These are phyloP conservation scores for Alternaria angustiovoidea DNA, from an alignment of 2,329 filamentous ascomycete species.

Conservation along the genomic window DNA sequence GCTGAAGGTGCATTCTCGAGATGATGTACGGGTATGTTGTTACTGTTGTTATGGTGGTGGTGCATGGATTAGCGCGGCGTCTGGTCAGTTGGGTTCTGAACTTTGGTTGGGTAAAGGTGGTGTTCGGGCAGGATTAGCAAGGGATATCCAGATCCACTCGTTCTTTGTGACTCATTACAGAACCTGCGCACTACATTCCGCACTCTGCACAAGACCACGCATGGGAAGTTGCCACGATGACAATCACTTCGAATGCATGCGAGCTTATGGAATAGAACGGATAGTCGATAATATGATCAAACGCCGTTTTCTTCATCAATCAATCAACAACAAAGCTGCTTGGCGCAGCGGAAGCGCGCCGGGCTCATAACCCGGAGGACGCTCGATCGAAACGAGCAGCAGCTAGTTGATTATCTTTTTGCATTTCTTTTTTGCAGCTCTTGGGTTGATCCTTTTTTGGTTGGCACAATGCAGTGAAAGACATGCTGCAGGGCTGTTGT, in stretches of 20 bases:
- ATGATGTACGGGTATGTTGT: constrained; percentile 5
- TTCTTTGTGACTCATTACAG: neutral
- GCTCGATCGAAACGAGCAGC: constrained; percentile 34
- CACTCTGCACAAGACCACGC: too few species aligned
- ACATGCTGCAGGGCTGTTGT: neutral
- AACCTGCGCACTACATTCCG: neutral
- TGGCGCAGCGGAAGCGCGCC: constrained; percentile 50
- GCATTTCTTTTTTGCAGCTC: neutral
- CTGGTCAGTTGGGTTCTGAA: too few species aligned
- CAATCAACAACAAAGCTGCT: constrained; percentile 33
- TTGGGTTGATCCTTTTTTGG: neutral
- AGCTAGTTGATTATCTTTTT: constrained; percentile 22
- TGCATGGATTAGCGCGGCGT: constrained; percentile 10
- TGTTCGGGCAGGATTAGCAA: neutral
- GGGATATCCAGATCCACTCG: neutral
- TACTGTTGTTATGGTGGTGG: neutral
- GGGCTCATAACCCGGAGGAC: constrained; percentile 50
- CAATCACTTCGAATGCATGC: neutral
- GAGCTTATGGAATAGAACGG: too few species aligned
- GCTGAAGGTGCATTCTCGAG: constrained; percentile 42
- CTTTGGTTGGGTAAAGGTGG: neutral
- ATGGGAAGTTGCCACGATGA: neutral
- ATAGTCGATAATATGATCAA: too few species aligned
- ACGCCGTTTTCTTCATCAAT: neutral
- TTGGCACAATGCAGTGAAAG: neutral